Conservation (phyloP, 192 early-diverging fungal species). For the Backusella parvicylindrica region DNA sequence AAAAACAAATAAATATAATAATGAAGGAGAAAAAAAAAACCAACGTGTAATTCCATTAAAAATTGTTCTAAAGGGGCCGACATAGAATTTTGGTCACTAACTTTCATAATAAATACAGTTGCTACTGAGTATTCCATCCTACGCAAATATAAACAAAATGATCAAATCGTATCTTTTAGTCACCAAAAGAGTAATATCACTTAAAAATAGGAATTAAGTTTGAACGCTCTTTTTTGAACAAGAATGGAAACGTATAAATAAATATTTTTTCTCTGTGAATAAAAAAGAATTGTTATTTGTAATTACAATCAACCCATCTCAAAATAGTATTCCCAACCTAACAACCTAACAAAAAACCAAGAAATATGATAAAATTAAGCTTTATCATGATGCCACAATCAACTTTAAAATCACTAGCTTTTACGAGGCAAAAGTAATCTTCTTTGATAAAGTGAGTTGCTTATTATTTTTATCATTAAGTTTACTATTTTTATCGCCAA, state of each 20-base stretch:
- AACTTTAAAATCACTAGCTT: background rate
- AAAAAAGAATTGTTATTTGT: background rate
- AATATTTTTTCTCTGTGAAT: background rate
- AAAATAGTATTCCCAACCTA: background rate
- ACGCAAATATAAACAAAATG: background rate
- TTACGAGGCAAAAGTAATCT: no score
- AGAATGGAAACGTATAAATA: background rate
- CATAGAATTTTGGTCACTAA: background rate
- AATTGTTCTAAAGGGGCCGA: background rate
- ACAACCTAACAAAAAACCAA: no score
- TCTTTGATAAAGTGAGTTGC: no score
- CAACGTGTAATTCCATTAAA: background rate
- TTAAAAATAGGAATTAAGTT: background rate
- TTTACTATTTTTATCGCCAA: background rate
- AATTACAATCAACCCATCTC: background rate
- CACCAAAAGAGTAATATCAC: background rate
- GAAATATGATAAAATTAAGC: background rate
- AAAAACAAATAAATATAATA: background rate
- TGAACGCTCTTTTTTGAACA: background rate
- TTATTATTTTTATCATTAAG: no score
- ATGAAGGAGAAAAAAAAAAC: background rate
- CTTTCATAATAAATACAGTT: background rate
- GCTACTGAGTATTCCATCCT: background rate
- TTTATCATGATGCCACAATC: background rate
- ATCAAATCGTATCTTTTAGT: background rate